Percentiles rank a stretch among this genome's conserved stretches.
Conservation (phyloP, 805 yeast genomes). For the Suhomyces sp. region DNA sequence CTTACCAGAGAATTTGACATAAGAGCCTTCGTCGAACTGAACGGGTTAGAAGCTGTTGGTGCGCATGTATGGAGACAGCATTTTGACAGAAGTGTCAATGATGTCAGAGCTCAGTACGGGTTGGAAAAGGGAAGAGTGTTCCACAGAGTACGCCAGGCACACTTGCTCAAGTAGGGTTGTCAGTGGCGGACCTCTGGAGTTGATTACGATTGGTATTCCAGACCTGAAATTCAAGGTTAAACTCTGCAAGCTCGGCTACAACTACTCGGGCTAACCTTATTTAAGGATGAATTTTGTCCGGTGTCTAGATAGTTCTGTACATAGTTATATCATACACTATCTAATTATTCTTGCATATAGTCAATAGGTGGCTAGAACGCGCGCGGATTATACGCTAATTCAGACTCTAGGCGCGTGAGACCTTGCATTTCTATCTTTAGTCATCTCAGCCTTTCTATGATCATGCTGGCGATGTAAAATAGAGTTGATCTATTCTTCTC, state of each 20-base stretch:
- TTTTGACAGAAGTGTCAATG: conserved; percentile 73
- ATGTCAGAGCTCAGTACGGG: conserved; percentile 69
- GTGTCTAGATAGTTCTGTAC: background rate
- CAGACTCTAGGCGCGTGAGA: background rate
- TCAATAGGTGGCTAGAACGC: no score
- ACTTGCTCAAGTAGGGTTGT: background rate
- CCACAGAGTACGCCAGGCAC: conserved; percentile 45
- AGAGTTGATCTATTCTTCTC: no score
- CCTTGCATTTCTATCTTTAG: background rate
- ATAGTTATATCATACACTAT: background rate
- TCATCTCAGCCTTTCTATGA: no score
- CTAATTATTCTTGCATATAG: background rate
- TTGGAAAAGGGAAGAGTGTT: conserved; percentile 74
- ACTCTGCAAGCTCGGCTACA: background rate
- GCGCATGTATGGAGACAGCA: conserved; percentile 88
- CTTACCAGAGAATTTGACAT: conserved; percentile 53
- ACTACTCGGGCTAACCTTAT: background rate
- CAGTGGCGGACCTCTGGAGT: no score
- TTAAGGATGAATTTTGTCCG: no score
- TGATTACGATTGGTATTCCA: no score
- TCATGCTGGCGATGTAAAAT: no score
- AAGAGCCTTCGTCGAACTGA: conserved; percentile 56
- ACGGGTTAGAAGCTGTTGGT: conserved; percentile 74
- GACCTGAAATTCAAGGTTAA: background rate
- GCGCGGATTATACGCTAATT: no score